Evolutionary conservation across 805 yeast species (phyloP), one percentile per base, ranked within the genome.

Genomic region (Zygosaccharomyces rouxii): DNA sequence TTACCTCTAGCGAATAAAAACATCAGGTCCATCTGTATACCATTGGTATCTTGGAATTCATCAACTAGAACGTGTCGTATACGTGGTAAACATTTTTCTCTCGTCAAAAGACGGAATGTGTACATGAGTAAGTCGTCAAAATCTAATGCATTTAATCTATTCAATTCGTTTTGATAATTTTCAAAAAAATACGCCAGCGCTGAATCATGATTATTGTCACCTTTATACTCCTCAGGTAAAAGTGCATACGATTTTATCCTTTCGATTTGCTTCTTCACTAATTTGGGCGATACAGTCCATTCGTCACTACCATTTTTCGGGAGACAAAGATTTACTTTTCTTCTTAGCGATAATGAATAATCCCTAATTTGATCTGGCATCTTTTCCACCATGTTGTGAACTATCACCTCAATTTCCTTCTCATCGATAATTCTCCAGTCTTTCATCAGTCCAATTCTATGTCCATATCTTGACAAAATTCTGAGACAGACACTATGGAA

Each of bases 31-130:
- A 89, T 72, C 62, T 92, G 98, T 14, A 89, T 73, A 30, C 72
- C 72, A 57, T 86, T 88, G 0, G 97, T 89, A 58, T 94, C 99
- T 68, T 92, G 98, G 59, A 89, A 92, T 67, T 92, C 99, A 68
- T 92, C 99, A 5, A 94, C 88, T 16, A 92, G 70, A 0, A 89
- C 89, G 58, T 89, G 94, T 53, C 79, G 71, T 3, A 85, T 67
- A 43, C 71, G 67, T 2, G 71, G 70, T 23, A 82, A 66, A 23
- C 80, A 76, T 0, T 77, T 69, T 29, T 60, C 58, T 26, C 64
- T 54, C 0, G 68, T 52, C 11, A 90, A 60, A 9, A 90, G 68
- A 13, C 69, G 65, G 50, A 72, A 69, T 19, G 89, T 75, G 38
- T 71, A 66, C 38, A 87, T 59, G 26, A 94, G 69, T 46, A 94